Evolutionary conservation across 1,284 basidiomycete genomes (phyloP).

Genomic region (Ceratobasidium sp.): DNA sequence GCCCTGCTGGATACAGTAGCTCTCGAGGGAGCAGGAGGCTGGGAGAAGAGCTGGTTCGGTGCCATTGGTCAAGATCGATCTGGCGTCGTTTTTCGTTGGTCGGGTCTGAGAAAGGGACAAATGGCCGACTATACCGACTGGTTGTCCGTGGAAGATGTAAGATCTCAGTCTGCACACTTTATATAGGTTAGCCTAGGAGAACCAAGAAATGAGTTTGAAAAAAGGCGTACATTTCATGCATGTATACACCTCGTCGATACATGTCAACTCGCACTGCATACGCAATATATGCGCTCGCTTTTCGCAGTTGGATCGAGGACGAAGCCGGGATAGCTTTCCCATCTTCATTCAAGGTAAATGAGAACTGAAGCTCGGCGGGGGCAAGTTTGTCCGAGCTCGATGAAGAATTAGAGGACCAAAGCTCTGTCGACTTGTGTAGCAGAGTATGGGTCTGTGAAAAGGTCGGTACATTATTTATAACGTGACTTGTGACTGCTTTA

Average conservation of each 20-base stretch:
- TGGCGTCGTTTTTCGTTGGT: slow-evolving; percentile 38
- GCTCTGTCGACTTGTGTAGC: neutral
- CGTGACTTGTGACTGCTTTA: slow-evolving; percentile 32
- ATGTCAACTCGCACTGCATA: slow-evolving; percentile 41
- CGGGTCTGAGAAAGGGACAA: slow-evolving; percentile 21
- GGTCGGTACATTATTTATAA: slow-evolving; percentile 35
- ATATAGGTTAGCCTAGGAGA: too few species aligned
- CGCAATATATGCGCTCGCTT: slow-evolving; percentile 13
- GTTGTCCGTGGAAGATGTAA: slow-evolving; percentile 39
- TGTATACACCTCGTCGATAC: slow-evolving; percentile 28
- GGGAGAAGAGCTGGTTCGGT: neutral
- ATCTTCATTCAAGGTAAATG: neutral
- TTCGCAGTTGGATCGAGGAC: slow-evolving; percentile 8
- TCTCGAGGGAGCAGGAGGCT: slow-evolving; percentile 18
- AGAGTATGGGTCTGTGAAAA: slow-evolving; percentile 33
- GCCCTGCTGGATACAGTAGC: slow-evolving; percentile 10
- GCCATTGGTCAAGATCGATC: slow-evolving; percentile 16
- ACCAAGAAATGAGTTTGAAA: neutral
- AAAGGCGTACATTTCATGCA: slow-evolving; percentile 28
- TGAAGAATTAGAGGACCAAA: slow-evolving; percentile 18
- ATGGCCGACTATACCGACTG: slow-evolving; percentile 6
- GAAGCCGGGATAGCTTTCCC: slow-evolving; percentile 13
- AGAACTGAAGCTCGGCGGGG: slow-evolving; percentile 12
- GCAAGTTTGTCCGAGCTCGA: neutral
- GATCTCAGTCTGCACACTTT: slow-evolving; percentile 30